Conservation (phyloP, 2,329 filamentous ascomycete genomes). For the Fusarium illudens region DNA sequence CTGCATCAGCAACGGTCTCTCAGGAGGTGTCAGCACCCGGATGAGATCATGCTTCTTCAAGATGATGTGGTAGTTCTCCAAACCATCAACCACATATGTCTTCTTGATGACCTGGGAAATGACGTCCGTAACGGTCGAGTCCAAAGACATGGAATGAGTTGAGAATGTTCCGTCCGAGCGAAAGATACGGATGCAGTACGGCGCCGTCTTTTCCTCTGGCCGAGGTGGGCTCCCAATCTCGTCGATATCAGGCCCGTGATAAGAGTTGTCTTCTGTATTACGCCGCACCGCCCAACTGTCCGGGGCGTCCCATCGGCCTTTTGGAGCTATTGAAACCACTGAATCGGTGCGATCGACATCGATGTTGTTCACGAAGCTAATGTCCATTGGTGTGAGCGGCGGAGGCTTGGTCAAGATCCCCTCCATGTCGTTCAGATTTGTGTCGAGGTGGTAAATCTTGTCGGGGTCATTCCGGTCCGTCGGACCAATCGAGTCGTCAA, state of each 20-base stretch:
- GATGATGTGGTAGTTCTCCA: constrained; percentile 95
- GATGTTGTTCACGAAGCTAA: constrained; percentile 56
- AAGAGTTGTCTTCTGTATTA: constrained; percentile 70
- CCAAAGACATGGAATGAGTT: constrained; percentile 84
- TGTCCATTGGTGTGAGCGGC: constrained; percentile 75
- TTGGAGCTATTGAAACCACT: constrained; percentile 47
- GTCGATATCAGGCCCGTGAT: constrained; percentile 67
- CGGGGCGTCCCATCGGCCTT: constrained; percentile 86
- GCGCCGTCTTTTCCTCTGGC: constrained; percentile 76
- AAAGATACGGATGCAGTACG: constrained; percentile 96
- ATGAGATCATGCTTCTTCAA: constrained; percentile 92
- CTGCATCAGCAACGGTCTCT: constrained; percentile 89
- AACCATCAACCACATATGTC: constrained; percentile 86
- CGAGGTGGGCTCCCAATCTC: constrained; percentile 73
- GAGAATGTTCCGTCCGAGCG: constrained; percentile 93
- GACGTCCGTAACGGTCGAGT: constrained; percentile 86
- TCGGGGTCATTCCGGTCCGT: constrained; percentile 67
- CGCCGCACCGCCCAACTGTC: constrained; percentile 96
- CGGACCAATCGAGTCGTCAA: constrained; percentile 67
- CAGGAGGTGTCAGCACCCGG: constrained; percentile 78
- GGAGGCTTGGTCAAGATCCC: constrained; percentile 81
- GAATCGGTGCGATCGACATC: constrained; percentile 55
- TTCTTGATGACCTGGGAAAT: constrained; percentile 93
- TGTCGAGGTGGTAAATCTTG: constrained; percentile 81
- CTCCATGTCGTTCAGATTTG: constrained; percentile 88